phyloP scores from a whole-genome alignment of 2,329 filamentous ascomycete genomes.

The Sporothrix dimorphospora region DNA sequence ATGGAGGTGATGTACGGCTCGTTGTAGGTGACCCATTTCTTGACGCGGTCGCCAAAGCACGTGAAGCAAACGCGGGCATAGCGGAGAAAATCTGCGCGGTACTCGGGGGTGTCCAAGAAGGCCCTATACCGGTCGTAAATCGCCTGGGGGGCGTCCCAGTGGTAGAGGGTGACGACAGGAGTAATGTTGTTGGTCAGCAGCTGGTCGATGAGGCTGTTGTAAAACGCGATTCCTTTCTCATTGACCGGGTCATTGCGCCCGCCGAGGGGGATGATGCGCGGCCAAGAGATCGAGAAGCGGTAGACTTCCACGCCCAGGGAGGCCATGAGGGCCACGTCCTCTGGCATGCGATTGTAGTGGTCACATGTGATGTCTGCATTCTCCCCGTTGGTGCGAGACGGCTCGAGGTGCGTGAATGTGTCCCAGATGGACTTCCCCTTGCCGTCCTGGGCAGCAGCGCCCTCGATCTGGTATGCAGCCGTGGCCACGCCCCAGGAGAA shows the following conservation, averaged over 20 bases:
- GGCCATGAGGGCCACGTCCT: slow-evolving; percentile 79
- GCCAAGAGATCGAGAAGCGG: slow-evolving; percentile 83
- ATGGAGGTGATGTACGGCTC: slow-evolving; percentile 85
- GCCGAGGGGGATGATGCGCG: slow-evolving; percentile 79
- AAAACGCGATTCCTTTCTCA: slow-evolving; percentile 74
- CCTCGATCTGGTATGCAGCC: slow-evolving; percentile 85
- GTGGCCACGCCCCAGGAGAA: slow-evolving; percentile 73
- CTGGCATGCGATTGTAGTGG: slow-evolving; percentile 76
- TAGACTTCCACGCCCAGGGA: slow-evolving; percentile 72
- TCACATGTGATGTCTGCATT: slow-evolving; percentile 80
- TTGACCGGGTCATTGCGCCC: slow-evolving; percentile 82
- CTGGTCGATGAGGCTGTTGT: slow-evolving; percentile 76
- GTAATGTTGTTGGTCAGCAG: slow-evolving; percentile 73
- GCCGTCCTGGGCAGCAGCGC: slow-evolving; percentile 71
- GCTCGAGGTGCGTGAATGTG: slow-evolving; percentile 74
- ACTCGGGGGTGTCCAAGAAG: slow-evolving; percentile 77
- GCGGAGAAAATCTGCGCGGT: slow-evolving; percentile 76
- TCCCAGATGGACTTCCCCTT: slow-evolving; percentile 86
- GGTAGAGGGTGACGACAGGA: slow-evolving; percentile 82
- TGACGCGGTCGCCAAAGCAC: slow-evolving; percentile 70
- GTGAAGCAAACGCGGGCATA: slow-evolving; percentile 78
- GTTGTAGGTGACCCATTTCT: slow-evolving; percentile 89
- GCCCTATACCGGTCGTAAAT: slow-evolving; percentile 83
- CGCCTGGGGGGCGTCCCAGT: slow-evolving; percentile 83
- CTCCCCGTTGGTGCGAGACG: slow-evolving; percentile 78